Evolutionary conservation across 208 protist species (phyloP).

Genomic region (Acanthamoeba lenticulata): DNA sequence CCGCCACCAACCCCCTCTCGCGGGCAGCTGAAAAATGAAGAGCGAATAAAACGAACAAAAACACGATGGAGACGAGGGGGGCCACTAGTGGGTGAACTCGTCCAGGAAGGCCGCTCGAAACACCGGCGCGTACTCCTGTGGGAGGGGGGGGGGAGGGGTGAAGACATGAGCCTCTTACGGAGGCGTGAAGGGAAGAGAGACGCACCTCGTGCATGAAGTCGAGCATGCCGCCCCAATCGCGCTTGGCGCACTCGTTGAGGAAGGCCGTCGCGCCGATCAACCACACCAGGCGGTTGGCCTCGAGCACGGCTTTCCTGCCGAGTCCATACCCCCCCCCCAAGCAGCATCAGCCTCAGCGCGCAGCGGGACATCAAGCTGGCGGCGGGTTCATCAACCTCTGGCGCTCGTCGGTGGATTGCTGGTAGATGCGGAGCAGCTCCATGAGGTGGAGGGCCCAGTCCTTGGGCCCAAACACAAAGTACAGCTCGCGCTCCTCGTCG

Average conservation of each 20-base stretch:
- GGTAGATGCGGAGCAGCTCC: constrained; percentile 49
- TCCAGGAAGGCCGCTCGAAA: constrained; percentile 14
- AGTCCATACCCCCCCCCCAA: background rate
- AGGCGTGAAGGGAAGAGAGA: background rate
- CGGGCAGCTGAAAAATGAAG: background rate
- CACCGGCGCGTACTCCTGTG: constrained; percentile 12
- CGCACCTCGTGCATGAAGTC: constrained; percentile 14
- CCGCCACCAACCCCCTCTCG: background rate
- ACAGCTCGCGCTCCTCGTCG: background rate
- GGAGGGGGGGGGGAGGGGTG: background rate
- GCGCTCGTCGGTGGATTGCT: background rate
- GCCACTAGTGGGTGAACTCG: background rate
- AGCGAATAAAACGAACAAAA: background rate
- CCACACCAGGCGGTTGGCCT: constrained; percentile 54
- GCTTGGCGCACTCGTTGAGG: background rate
- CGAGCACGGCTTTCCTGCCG: background rate
- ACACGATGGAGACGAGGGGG: background rate
- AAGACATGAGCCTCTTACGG: too few species aligned
- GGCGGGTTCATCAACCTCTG: background rate
- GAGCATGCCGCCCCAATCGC: constrained; percentile 40
- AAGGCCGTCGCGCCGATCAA: constrained; percentile 42
- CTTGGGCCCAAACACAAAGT: constrained; percentile 27
- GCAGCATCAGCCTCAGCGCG: background rate
- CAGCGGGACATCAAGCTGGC: background rate
- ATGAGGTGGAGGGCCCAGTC: background rate